Conservation (phyloP, 805 yeast species). For the Isabelozyma pseudorhagii region DNA sequence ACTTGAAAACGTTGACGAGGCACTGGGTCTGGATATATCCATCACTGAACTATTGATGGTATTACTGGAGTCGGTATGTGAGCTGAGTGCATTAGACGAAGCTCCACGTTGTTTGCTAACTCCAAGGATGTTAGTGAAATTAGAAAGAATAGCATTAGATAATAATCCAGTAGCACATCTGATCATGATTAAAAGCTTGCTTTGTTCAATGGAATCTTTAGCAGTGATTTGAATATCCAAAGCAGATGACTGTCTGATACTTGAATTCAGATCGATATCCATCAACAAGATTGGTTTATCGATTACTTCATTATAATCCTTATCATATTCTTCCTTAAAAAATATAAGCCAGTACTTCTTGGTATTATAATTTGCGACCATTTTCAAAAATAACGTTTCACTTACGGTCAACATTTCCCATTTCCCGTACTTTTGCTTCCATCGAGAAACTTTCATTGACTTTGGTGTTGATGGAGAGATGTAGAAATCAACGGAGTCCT, state of each 20-base stretch:
- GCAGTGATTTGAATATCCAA: slow-evolving; percentile 36
- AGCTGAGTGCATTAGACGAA: slow-evolving; percentile 1
- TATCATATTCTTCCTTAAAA: slow-evolving; percentile 38
- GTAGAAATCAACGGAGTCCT: slow-evolving; percentile 34
- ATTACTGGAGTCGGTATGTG: slow-evolving; percentile 16
- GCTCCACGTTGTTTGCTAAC: slow-evolving; percentile 7
- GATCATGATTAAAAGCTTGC: slow-evolving; percentile 22
- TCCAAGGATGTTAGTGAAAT: slow-evolving; percentile 26
- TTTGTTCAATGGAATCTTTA: slow-evolving; percentile 26
- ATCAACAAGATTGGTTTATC: slow-evolving; percentile 37
- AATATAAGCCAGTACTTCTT: slow-evolving; percentile 35
- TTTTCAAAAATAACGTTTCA: slow-evolving; percentile 34
- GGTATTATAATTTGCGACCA: slow-evolving; percentile 35
- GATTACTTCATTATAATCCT: slow-evolving; percentile 21
- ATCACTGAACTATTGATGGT: slow-evolving; percentile 38
- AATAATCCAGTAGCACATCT: slow-evolving; percentile 30
- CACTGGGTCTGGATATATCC: slow-evolving; percentile 22
- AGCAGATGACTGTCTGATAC: slow-evolving; percentile 32
- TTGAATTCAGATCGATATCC: slow-evolving; percentile 22
- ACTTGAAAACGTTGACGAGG: slow-evolving; percentile 23
- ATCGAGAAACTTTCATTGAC: slow-evolving; percentile 37
- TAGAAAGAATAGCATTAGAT: slow-evolving; percentile 19
- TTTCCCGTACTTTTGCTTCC: slow-evolving; percentile 40
- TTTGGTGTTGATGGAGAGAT: slow-evolving; percentile 32
- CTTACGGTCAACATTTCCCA: slow-evolving; percentile 43